phyloP scores from a whole-genome alignment of 352 stramenopile species.

The Globisporangium cystogenes region DNA sequence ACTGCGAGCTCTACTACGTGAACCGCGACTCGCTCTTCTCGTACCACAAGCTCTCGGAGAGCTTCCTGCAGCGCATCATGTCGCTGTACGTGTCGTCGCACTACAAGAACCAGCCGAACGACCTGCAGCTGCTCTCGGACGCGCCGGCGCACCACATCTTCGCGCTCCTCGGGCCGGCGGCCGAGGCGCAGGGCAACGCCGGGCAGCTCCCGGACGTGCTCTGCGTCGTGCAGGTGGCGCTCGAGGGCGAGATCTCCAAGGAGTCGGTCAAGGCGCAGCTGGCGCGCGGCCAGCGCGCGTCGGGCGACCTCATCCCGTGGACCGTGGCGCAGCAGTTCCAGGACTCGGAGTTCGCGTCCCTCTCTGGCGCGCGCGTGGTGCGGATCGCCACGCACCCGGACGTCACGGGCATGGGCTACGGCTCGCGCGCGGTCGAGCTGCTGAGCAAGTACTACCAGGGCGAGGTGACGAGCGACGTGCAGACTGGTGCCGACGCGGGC shows the following conservation, averaged over 20 bases:
- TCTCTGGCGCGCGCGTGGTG: constrained; percentile 97
- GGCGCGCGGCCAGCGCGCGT: constrained; percentile 93
- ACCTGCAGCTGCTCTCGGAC: constrained; percentile 98
- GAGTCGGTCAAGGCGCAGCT: constrained; percentile 95
- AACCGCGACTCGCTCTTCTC: constrained; percentile 99
- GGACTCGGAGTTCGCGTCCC: constrained; percentile 96
- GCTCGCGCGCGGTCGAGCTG: constrained; percentile 93
- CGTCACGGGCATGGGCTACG: constrained; percentile 97
- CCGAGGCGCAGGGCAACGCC: constrained; percentile 87
- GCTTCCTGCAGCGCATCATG: constrained; percentile 92
- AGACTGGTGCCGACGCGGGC: constrained; percentile 24
- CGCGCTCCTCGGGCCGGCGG: constrained; percentile 94
- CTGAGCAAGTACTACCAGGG: constrained; percentile 98
- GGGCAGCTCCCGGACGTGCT: constrained; percentile 96
- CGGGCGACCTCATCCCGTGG: constrained; percentile 99
- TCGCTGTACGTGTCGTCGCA: constrained; percentile 97
- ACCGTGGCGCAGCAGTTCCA: constrained; percentile 99
- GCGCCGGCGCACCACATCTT: constrained; percentile 98
- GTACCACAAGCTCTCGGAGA: constrained; percentile 98
- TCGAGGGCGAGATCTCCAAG: constrained; percentile 97
- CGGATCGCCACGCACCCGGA: constrained; percentile 98
- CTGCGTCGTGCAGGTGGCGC: constrained; percentile 95
- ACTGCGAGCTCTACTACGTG: constrained; percentile 99
- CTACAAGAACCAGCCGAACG: constrained; percentile 99
- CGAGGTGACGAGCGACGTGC: constrained; percentile 81